phyloP scores from a whole-genome alignment of 352 stramenopile genomes.

The Pythium aphanidermatum region DNA sequence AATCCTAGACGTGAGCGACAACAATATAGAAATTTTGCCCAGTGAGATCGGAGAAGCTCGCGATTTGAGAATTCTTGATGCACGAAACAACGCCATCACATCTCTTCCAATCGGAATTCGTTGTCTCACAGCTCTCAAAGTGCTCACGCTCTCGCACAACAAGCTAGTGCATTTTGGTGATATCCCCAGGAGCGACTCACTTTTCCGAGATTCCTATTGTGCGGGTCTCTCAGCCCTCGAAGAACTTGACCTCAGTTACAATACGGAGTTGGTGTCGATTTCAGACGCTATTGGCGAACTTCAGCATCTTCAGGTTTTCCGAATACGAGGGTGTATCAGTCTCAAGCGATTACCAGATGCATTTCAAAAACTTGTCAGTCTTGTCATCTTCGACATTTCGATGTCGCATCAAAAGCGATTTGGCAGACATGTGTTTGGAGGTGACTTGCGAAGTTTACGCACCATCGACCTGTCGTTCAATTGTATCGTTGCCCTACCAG shows the following conservation, averaged over 20 bases:
- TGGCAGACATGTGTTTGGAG: slow-evolving; percentile 40
- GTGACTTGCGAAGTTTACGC: slow-evolving; percentile 23
- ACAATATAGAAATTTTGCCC: slow-evolving; percentile 39
- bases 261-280: slow-evolving; percentile 27
- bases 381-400: slow-evolving; percentile 36
- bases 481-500: slow-evolving; percentile 28
- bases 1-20: slow-evolving; percentile 47
- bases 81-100: slow-evolving; percentile 45
- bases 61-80: slow-evolving; percentile 41
- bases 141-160: slow-evolving; percentile 49
- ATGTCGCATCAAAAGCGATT: slow-evolving; percentile 45
- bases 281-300: slow-evolving; percentile 32
- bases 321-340: slow-evolving; percentile 29
- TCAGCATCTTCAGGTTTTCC: slow-evolving; percentile 27
- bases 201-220: slow-evolving; percentile 21
- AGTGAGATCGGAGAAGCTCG: slow-evolving; percentile 43
- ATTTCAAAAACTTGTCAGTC: slow-evolving; percentile 31
- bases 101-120: slow-evolving; percentile 25
- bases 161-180: slow-evolving; percentile 36
- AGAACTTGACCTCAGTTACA: slow-evolving; percentile 48
- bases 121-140: slow-evolving; percentile 26
- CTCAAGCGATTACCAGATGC: slow-evolving; percentile 37
- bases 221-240: slow-evolving; percentile 31
- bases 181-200: not conserved
- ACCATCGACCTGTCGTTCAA: slow-evolving; percentile 44